These are phyloP conservation scores for Elongisporangium anandrum DNA, from an alignment of 352 stramenopile species.

Conservation along the genomic window DNA sequence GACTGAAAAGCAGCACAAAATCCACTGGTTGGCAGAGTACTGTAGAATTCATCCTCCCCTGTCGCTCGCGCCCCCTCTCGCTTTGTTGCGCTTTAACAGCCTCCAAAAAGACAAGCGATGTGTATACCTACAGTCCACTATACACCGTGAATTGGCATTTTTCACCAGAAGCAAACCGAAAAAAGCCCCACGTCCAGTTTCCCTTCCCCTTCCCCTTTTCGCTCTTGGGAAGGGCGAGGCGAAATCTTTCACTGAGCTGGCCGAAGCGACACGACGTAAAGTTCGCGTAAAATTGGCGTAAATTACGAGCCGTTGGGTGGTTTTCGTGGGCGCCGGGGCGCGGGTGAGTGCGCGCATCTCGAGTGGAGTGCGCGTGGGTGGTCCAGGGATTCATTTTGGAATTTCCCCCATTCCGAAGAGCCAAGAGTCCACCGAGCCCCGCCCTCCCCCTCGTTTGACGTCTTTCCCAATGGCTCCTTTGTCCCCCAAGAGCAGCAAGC, in stretches of 20 bases:
- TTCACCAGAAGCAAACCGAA: not conserved
- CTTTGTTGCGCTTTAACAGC: not conserved
- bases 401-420: constrained; percentile 59
- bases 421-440: constrained; percentile 10
- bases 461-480: constrained; percentile 41
- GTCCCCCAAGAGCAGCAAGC: constrained; percentile 54
- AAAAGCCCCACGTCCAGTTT: not conserved
- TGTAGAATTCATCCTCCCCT: not conserved
- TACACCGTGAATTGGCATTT: not conserved
- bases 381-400: constrained; percentile 56
- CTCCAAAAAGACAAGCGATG: not conserved
- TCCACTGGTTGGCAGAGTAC: not conserved
- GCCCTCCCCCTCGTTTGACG: constrained; percentile 8
- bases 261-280: not conserved
- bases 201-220: not conserved
- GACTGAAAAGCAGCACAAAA: not conserved
- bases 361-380: not conserved
- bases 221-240: not conserved
- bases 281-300: not conserved
- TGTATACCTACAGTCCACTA: not conserved
- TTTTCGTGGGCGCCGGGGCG: not conserved
- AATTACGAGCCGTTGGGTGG: not conserved
- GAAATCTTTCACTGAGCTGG: not conserved
- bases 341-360: not conserved
- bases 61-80: not conserved